Percentiles rank a stretch among this genome's conserved stretches.
Evolutionary conservation across 768 basidiomycete genomes (phyloP).

Genomic region (Amanita rimosa): DNA sequence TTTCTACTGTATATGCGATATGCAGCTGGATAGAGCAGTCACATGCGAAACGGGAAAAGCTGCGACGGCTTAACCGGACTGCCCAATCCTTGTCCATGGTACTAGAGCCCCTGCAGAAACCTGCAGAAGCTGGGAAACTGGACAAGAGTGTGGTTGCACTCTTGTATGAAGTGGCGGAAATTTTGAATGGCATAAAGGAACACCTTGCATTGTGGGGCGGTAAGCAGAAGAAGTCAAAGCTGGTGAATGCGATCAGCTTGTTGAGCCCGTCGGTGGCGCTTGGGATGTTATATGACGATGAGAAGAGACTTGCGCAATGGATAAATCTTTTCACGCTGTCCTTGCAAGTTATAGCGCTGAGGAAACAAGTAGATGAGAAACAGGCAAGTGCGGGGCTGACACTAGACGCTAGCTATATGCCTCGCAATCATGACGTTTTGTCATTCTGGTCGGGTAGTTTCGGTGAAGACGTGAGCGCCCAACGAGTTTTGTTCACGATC

Average conservation of each 20-base stretch:
- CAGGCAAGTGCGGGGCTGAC: neutral
- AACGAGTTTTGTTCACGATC: neutral
- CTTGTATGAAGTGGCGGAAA: slow-evolving; percentile 12
- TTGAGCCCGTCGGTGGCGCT: slow-evolving; percentile 12
- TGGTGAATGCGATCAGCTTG: slow-evolving; percentile 9
- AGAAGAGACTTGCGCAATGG: slow-evolving; percentile 12
- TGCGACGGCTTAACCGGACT: neutral
- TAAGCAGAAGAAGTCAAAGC: slow-evolving; percentile 7
- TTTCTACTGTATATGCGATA: neutral
- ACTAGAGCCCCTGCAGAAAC: neutral
- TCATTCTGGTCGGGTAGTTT: slow-evolving; percentile 16
- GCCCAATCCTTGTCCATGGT: neutral
- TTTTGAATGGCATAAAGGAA: slow-evolving; percentile 11
- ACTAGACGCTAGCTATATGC: slow-evolving; percentile 6
- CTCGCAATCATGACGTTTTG: slow-evolving; percentile 8
- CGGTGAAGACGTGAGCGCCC: slow-evolving; percentile 12
- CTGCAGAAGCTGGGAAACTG: neutral
- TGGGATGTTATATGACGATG: slow-evolving; percentile 14
- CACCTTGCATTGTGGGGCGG: slow-evolving; percentile 10
- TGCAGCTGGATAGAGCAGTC: neutral
- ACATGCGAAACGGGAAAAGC: neutral
- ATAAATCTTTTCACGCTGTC: slow-evolving; percentile 13
- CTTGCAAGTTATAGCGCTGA: neutral
- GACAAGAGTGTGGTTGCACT: neutral
- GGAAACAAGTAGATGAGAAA: neutral